Conservation (phyloP, 805 yeast species). For the Brettanomyces nanus region DNA sequence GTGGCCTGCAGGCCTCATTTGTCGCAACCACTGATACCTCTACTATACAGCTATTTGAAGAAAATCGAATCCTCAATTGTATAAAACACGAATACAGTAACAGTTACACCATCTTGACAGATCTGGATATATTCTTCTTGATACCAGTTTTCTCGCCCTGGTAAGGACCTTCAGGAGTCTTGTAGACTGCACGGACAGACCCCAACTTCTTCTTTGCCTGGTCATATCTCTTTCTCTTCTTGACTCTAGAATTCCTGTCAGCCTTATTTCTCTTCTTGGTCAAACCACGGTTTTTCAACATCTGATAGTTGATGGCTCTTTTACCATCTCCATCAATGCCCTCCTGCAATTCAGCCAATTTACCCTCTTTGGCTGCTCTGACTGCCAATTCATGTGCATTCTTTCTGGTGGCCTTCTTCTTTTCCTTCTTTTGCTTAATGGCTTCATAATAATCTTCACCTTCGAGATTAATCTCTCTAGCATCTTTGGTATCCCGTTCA, state of each 20-base stretch:
- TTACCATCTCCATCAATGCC: conserved; percentile 73
- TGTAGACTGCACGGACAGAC: conserved; percentile 85
- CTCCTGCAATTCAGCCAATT: conserved; percentile 62
- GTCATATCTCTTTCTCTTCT: conserved; percentile 96
- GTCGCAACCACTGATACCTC: no score
- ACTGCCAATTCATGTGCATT: conserved; percentile 64
- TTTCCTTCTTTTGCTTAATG: conserved; percentile 38
- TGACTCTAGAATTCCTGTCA: conserved; percentile 90
- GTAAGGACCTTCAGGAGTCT: conserved; percentile 67
- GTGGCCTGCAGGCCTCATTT: no score
- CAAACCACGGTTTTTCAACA: conserved; percentile 91
- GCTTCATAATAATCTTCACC: conserved; percentile 53
- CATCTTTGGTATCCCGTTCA: conserved; percentile 25
- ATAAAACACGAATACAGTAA: no score
- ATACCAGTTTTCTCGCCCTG: conserved; percentile 97
- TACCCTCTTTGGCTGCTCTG: conserved; percentile 78
- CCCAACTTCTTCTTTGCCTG: conserved; percentile 89
- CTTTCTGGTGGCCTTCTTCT: conserved; percentile 46
- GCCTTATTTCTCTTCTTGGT: conserved; percentile 92
- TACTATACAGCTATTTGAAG: no score
- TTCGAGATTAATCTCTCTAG: conserved; percentile 30
- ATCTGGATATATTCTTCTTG: conserved; percentile 84
- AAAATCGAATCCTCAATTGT: no score
- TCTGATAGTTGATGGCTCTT: conserved; percentile 92
- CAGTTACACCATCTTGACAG: conserved; percentile 69